These are phyloP conservation scores for Fusarium pilosicola DNA, from an alignment of 2,329 filamentous ascomycete genomes.

Conservation along the genomic window DNA sequence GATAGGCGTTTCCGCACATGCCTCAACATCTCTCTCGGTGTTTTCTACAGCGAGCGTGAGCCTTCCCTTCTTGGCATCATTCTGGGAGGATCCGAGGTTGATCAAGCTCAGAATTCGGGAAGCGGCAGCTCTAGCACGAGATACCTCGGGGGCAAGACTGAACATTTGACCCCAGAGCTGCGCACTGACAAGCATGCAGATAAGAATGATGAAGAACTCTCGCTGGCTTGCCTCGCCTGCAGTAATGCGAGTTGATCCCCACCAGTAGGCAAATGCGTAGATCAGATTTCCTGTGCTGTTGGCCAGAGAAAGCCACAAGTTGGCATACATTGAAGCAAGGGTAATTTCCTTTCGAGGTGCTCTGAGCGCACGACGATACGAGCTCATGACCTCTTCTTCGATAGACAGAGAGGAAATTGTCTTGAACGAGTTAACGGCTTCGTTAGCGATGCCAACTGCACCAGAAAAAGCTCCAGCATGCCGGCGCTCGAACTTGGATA, in stretches of 20 bases:
- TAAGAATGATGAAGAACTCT: slow-evolving; percentile 79
- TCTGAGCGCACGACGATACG: slow-evolving; percentile 63
- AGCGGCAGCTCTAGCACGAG: slow-evolving; percentile 70
- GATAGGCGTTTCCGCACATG: slow-evolving; percentile 44
- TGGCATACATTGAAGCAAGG: slow-evolving; percentile 60
- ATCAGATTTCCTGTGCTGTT: slow-evolving; percentile 72
- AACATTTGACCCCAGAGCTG: slow-evolving; percentile 81
- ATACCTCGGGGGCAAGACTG: slow-evolving; percentile 78
- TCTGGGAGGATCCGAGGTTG: slow-evolving; percentile 52
- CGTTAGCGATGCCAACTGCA: slow-evolving; percentile 72
- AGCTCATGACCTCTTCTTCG: slow-evolving; percentile 61
- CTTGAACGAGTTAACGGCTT: slow-evolving; percentile 73
- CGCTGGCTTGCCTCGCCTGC: slow-evolving; percentile 70
- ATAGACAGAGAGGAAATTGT: slow-evolving; percentile 67
- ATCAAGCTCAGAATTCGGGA: slow-evolving; percentile 65
- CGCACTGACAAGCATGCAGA: slow-evolving; percentile 76
- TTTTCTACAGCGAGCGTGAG: slow-evolving; percentile 6
- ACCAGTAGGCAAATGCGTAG: slow-evolving; percentile 83
- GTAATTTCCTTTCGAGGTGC: slow-evolving; percentile 65
- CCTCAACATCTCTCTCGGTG: slow-evolving; percentile 53
- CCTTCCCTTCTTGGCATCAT: slow-evolving; percentile 26
- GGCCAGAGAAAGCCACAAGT: slow-evolving; percentile 69
- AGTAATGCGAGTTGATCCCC: slow-evolving; percentile 77
- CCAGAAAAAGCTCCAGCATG: slow-evolving; percentile 72
- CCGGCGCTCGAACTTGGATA: slow-evolving; percentile 69